These are phyloP conservation scores for Exophiala oligosperma DNA, from an alignment of 2,329 filamentous ascomycete genomes.

Conservation along the genomic window DNA sequence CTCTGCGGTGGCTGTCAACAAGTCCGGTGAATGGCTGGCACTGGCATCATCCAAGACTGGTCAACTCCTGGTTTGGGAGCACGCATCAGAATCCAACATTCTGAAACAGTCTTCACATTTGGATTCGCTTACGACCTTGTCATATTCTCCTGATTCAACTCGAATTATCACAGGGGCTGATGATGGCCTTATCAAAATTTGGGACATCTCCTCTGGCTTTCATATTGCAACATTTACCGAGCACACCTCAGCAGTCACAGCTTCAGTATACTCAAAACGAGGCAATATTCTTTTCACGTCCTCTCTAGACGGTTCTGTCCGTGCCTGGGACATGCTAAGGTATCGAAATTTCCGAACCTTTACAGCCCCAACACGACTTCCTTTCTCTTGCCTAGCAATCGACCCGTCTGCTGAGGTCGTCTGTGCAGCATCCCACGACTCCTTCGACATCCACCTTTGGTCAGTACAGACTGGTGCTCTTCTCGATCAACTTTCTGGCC, in stretches of 20 bases:
- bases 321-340: conserved; percentile 93
- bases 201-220: conserved; percentile 95
- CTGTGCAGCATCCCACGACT: conserved; percentile 90
- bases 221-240: conserved; percentile 98
- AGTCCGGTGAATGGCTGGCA: conserved; percentile 92
- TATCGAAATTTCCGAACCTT: conserved; percentile 98
- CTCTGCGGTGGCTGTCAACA: conserved; percentile 91
- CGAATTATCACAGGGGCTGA: conserved; percentile 91
- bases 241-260: conserved; percentile 87
- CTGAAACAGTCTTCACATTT: conserved; percentile 97
- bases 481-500: conserved; percentile 84
- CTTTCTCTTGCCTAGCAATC: conserved; percentile 93
- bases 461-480: conserved; percentile 96
- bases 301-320: conserved; percentile 87
- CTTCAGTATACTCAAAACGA: conserved; percentile 91
- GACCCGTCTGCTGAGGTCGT: conserved; percentile 96
- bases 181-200: conserved; percentile 97
- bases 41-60: conserved; percentile 95
- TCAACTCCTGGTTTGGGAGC: conserved; percentile 98
- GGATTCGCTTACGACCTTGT: conserved; percentile 89
- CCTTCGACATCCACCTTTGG: conserved; percentile 97
- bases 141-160: conserved; percentile 91
- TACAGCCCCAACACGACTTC: conserved; percentile 85
- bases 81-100: conserved; percentile 99
- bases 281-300: conserved; percentile 95